Base-by-base conservation (phyloP, 1,139 yeast species). In the Debaryomyces fabryi region DNA sequence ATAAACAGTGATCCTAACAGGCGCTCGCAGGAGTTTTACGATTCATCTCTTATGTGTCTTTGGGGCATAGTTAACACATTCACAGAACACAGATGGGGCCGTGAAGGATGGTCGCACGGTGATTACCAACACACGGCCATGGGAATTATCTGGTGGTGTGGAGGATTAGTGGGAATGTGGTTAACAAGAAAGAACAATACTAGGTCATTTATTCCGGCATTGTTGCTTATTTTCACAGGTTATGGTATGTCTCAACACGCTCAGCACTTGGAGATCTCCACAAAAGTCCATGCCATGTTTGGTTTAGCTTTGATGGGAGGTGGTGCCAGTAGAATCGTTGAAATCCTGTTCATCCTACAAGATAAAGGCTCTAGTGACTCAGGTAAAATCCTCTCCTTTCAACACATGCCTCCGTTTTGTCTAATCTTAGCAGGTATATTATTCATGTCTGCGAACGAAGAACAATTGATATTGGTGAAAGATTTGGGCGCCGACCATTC, bases 71-170 rank as follows among this genome's bases (percentile, higher is more conserved):
- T 92, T 51, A 92, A 92, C 65, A 90, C 97, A 0, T 92, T 92
- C 65, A 92, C 98, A 1, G 98, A 92, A 65, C 98, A 92, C 65
- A 74, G 97, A 53, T 91, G 97, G 97, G 96, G 96, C 32, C 64
- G 66, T 42, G 93, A 89, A 62, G 81, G 75, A 8, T 92, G 98
- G 98, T 77, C 80, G 44, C 95, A 88, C 75, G 95, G 96, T 4
- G 96, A 88, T 64, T 89, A 86, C 64, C 97, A 91, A 68, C 97
- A 91, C 66, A 90, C 98, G 0, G 82, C 96, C 24, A 90, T 92
- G 96, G 98, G 98, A 2, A 87, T 92, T 49, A 78, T 92, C 36
- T 92, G 97, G 96, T 91, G 97, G 95, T 82, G 90, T 49, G 96
- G 96, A 44, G 98, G 97, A 2, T 71, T 90, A 55, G 69, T 90